phyloP scores from a whole-genome alignment of 2,329 filamentous ascomycete genomes.

The Fusarium nematophilum region DNA sequence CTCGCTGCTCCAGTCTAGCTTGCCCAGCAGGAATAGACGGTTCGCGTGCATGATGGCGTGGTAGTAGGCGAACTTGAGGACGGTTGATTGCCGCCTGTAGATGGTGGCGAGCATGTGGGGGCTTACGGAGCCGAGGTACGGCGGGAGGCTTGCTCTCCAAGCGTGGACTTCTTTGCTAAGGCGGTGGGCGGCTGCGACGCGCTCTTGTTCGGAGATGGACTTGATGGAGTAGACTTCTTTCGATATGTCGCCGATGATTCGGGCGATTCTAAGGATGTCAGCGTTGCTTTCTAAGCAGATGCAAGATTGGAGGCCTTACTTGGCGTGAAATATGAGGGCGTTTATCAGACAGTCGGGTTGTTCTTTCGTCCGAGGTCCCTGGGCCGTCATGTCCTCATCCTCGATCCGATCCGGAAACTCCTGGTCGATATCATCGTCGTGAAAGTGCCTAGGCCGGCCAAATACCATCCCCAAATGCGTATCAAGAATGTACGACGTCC shows the following conservation, averaged over 20 bases:
- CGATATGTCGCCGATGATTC: slow-evolving; percentile 52
- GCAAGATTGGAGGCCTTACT: slow-evolving; percentile 25
- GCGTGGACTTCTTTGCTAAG: slow-evolving; percentile 51
- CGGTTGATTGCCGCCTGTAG: slow-evolving; percentile 60
- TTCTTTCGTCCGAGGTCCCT: slow-evolving; percentile 49
- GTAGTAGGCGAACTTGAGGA: slow-evolving; percentile 63
- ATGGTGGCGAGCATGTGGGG: slow-evolving; percentile 58
- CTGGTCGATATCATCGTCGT: slow-evolving; percentile 73
- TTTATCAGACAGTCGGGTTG: slow-evolving; percentile 59
- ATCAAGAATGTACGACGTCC: slow-evolving; percentile 71
- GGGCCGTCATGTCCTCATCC: slow-evolving; percentile 64
- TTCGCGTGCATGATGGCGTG: slow-evolving; percentile 67
- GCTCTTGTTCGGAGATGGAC: slow-evolving; percentile 47
- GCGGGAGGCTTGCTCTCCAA: slow-evolving; percentile 54
- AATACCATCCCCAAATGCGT: slow-evolving; percentile 71
- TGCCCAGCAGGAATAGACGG: slow-evolving; percentile 62
- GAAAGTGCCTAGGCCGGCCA: slow-evolving; percentile 68
- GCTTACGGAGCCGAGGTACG: slow-evolving; percentile 55
- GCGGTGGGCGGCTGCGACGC: slow-evolving; percentile 50
- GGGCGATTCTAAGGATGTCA: slow-evolving; percentile 45
- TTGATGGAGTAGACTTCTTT: slow-evolving; percentile 53
- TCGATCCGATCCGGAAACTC: slow-evolving; percentile 64
- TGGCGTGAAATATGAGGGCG: slow-evolving; percentile 58
- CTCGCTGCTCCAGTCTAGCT: slow-evolving; percentile 27
- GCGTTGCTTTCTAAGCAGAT: not conserved